Percentiles rank a stretch among this genome's conserved stretches.
Evolutionary conservation across 2,329 filamentous ascomycete genomes (phyloP).

Genomic region (Apiospora phragmitis): DNA sequence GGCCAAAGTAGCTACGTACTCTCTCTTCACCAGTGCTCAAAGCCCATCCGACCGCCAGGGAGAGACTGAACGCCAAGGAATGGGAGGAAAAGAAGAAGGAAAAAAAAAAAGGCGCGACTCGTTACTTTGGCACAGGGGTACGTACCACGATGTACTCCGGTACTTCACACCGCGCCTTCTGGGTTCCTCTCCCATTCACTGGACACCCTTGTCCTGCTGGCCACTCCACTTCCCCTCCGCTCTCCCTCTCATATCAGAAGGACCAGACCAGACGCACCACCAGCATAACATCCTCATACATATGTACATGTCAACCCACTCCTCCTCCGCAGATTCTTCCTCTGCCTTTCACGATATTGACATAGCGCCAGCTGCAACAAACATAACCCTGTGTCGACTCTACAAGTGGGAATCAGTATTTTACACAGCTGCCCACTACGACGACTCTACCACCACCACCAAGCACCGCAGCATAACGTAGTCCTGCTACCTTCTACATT

Average conservation of each 20-base stretch:
- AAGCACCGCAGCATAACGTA: not conserved
- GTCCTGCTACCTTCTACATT: not conserved
- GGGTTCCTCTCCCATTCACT: constrained; percentile 4
- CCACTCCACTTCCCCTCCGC: constrained; percentile 11
- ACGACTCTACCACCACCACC: not conserved
- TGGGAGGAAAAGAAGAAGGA: not conserved
- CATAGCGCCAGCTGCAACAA: constrained; percentile 4
- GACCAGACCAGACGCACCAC: constrained; percentile 13
- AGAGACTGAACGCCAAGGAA: constrained; percentile 1
- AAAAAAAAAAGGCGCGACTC: constrained; percentile 8
- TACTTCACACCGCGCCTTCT: constrained; percentile 13
- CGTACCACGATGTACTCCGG: not conserved
- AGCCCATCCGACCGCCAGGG: constrained; percentile 10
- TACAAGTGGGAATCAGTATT: not conserved
- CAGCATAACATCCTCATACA: constrained; percentile 16
- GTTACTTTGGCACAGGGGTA: not conserved
- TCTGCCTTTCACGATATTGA: constrained; percentile 11
- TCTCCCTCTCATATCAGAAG: constrained; percentile 16
- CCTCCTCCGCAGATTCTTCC: constrained; percentile 16
- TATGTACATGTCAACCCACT: constrained; percentile 36
- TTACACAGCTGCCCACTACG: not conserved
- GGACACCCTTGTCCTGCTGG: constrained; percentile 11
- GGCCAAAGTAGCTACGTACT: constrained; percentile 6
- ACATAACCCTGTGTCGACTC: not conserved
- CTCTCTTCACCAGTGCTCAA: not conserved